These are phyloP conservation scores for Ammopiptanthus mongolicus DNA, from an alignment of 306 rosid genomes.

Conservation along the genomic window DNA sequence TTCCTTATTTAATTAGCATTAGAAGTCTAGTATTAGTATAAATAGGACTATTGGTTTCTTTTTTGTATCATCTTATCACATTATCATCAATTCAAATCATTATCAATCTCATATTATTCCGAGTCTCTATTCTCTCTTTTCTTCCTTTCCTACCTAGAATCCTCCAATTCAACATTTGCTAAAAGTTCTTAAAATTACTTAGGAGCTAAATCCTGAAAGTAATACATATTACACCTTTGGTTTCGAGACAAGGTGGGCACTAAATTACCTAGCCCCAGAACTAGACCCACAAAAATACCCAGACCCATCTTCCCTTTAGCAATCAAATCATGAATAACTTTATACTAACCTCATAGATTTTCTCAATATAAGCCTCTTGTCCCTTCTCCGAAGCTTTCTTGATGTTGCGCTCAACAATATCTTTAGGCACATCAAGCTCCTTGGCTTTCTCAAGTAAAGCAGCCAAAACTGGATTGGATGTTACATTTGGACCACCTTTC, in stretches of 20 bases:
- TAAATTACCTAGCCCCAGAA: background rate
- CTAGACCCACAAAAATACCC: background rate
- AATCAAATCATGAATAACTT: conserved; percentile 18
- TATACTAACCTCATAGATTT: conserved; percentile 66
- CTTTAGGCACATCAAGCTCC: conserved; percentile 94
- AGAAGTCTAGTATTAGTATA: too few species aligned
- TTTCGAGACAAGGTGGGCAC: background rate
- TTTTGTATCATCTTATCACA: background rate
- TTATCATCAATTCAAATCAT: background rate
- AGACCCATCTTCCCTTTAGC: background rate
- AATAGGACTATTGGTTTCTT: background rate
- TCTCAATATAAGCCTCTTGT: conserved; percentile 87
- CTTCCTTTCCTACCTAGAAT: background rate
- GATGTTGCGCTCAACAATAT: conserved; percentile 80
- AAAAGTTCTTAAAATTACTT: background rate
- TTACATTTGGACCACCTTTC: conserved; percentile 77
- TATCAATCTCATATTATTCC: background rate
- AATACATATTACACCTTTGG: background rate
- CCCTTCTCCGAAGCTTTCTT: conserved; percentile 91
- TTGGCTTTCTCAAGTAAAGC: conserved; percentile 81
- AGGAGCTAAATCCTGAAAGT: background rate
- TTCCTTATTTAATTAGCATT: too few species aligned
- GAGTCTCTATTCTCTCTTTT: too few species aligned
- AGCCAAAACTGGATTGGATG: conserved; percentile 62
- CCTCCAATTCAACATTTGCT: background rate